Conservation (phyloP, 345 rosid species). For the Mallotus nudiflorus region DNA sequence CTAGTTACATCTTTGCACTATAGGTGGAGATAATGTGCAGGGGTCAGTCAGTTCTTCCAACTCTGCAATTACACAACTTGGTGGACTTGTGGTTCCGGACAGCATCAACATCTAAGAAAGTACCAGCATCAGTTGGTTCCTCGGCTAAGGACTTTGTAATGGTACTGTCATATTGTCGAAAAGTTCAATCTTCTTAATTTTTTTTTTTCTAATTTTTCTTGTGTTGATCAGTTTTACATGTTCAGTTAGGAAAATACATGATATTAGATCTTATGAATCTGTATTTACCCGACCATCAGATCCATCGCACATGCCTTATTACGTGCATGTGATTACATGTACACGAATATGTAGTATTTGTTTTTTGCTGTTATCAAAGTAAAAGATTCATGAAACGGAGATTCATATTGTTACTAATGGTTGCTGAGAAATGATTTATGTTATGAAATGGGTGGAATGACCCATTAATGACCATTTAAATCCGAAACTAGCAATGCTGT, state of each 20-base stretch:
- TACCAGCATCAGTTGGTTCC: conserved; percentile 58
- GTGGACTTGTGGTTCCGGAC: conserved; percentile 71
- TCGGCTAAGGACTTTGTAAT: conserved; percentile 79
- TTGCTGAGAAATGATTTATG: neutral
- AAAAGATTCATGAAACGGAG: neutral
- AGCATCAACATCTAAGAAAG: conserved; percentile 46
- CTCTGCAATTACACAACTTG: conserved; percentile 50
- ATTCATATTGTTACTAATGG: neutral
- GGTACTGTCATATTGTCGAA: conserved; percentile 72
- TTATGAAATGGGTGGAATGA: too few species aligned
- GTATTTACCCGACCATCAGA: neutral
- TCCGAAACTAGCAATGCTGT: too few species aligned
- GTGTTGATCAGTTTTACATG: conserved; percentile 8
- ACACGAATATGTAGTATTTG: neutral
- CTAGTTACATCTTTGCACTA: neutral
- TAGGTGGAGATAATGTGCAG: conserved; percentile 82
- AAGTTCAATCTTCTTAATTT: conserved; percentile 27
- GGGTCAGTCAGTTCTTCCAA: conserved; percentile 69
- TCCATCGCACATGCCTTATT: neutral
- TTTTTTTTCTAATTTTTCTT: neutral
- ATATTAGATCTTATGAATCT: conserved; percentile 2
- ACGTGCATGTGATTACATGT: conserved; percentile 6
- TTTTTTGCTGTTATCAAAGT: neutral
- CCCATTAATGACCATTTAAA: too few species aligned
- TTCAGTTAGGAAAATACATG: neutral